These are phyloP conservation scores for Cytauxzoon felis DNA, from an alignment of 169 alveolate species.

Conservation along the genomic window DNA sequence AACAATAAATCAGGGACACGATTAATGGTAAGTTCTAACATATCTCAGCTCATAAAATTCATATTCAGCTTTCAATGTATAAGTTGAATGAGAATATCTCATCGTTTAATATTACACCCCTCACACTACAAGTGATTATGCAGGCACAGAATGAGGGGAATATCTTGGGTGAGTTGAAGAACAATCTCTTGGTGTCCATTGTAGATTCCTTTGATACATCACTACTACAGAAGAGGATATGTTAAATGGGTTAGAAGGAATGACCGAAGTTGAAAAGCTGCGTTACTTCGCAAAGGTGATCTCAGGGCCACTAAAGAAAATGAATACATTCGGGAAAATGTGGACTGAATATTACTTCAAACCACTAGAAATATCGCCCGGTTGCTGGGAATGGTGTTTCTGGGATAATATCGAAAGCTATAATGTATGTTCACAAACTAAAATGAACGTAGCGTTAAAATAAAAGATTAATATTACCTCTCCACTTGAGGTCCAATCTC, in stretches of 20 bases:
- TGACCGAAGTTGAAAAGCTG: slow-evolving; percentile 35
- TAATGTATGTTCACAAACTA: slow-evolving; percentile 15
- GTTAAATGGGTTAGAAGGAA: slow-evolving; percentile 25
- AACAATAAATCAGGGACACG: slow-evolving; percentile 21
- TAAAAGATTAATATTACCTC: no score
- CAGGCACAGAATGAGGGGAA: slow-evolving; percentile 41
- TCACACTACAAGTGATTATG: slow-evolving; percentile 39
- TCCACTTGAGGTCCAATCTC: no score
- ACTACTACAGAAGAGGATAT: slow-evolving; percentile 35
- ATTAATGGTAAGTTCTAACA: slow-evolving; percentile 9
- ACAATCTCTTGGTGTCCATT: background rate
- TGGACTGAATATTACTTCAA: slow-evolving; percentile 50
- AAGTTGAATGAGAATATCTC: slow-evolving; percentile 25
- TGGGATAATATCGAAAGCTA: slow-evolving; percentile 66
- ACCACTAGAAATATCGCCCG: slow-evolving; percentile 54
- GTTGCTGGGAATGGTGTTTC: slow-evolving; percentile 75
- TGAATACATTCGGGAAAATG: slow-evolving; percentile 39
- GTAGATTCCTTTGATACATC: background rate
- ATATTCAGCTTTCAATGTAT: slow-evolving; percentile 36
- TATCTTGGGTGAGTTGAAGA: slow-evolving; percentile 3
- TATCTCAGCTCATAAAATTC: background rate
- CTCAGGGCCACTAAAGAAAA: slow-evolving; percentile 54
- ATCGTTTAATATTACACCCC: slow-evolving; percentile 26
- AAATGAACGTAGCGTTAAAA: background rate
- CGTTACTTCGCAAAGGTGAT: slow-evolving; percentile 49